Base-by-base conservation (phyloP, 805 yeast genomes). In the Priceomyces medius region DNA sequence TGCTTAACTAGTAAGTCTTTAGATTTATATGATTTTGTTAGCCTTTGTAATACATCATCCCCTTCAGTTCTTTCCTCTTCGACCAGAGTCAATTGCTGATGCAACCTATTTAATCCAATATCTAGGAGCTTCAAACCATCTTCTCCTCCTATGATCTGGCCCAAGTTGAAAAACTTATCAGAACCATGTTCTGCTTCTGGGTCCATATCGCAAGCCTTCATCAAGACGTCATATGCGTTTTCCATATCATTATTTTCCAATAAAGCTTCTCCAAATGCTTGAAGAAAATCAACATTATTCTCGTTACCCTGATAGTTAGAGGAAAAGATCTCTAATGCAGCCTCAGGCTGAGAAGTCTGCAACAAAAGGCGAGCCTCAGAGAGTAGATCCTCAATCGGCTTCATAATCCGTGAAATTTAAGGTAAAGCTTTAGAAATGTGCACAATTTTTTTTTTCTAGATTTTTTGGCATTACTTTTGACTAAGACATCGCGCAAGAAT, bases 141-240 rank as follows among this genome's bases (percentile, higher is more conserved):
- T 13, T 48, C 51, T 23, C 95, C 97, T 32, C 97, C 97, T 20
- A 83, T 71, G 39, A 91, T 80, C 66, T 91, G 99, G 2, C 97
- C 99, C 47, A 91, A 67, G 63, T 90, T 88, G 41, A 93, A 74
- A 58, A 86, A 90, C 65, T 89, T 90, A 56, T 87, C 96, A 17
- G 81, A 81, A 1, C 91, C 93, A 33, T 63, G 51, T 2, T 56
- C 47, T 1, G 88, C 96, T 2, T 70, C 59, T 2, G 85, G 81
- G 61, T 90, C 97, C 39, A 83, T 47, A 46, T 79, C 79, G 44
- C 90, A 80, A 2, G 89, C 81, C 33, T 63, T 64, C 7, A 62
- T 60, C 38, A 91, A 68, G 10, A 80, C 64, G 4, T 78, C 75
- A 58, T 82, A 86, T 0, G 97, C 97, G 36, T 74, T 72, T 45